Conservation (phyloP, 1,284 basidiomycete genomes). For the Sparassis latifolia region DNA sequence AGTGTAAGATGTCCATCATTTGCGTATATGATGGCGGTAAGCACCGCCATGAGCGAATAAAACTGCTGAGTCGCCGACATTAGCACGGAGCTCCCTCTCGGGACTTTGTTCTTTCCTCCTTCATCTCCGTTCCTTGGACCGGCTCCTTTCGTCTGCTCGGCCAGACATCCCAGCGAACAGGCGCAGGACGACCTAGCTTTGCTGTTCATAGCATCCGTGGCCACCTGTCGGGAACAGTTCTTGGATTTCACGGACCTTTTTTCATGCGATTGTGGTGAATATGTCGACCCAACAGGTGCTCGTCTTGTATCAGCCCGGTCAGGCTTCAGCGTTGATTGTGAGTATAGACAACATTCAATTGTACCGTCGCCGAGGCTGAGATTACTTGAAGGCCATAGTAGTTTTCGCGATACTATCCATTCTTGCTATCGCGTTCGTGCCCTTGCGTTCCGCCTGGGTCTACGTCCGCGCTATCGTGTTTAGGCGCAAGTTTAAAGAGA, state of each 20-base stretch:
- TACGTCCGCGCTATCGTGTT: slow-evolving; percentile 23
- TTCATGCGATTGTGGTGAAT: slow-evolving; percentile 7
- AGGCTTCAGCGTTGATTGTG: slow-evolving; percentile 39
- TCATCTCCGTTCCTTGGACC: slow-evolving; percentile 32
- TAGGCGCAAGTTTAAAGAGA: slow-evolving; percentile 9
- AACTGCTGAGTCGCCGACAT: too few relatives aligned
- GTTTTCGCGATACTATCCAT: slow-evolving; percentile 48
- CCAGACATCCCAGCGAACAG: slow-evolving; percentile 27
- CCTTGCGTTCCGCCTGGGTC: slow-evolving; percentile 38
- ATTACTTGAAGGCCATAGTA: slow-evolving; percentile 37
- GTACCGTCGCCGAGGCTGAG: background rate
- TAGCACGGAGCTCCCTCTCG: background rate
- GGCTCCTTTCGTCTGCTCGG: slow-evolving; percentile 37
- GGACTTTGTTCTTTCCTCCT: slow-evolving; percentile 7
- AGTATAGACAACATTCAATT: slow-evolving; percentile 17
- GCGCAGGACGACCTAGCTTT: slow-evolving; percentile 30
- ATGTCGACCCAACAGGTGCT: slow-evolving; percentile 14
- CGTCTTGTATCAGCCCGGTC: slow-evolving; percentile 21
- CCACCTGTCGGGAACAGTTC: slow-evolving; percentile 30
- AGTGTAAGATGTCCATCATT: too few relatives aligned
- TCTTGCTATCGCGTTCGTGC: slow-evolving; percentile 40
- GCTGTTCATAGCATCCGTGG: slow-evolving; percentile 22
- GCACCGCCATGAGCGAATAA: too few relatives aligned
- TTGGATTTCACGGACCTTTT: slow-evolving; percentile 12
- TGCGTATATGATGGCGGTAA: too few relatives aligned